Percentiles rank a stretch among this genome's conserved stretches.
These are phyloP conservation scores for Juncus effusus DNA, from an alignment of 176 grass and related monocot genomes.

Conservation along the genomic window DNA sequence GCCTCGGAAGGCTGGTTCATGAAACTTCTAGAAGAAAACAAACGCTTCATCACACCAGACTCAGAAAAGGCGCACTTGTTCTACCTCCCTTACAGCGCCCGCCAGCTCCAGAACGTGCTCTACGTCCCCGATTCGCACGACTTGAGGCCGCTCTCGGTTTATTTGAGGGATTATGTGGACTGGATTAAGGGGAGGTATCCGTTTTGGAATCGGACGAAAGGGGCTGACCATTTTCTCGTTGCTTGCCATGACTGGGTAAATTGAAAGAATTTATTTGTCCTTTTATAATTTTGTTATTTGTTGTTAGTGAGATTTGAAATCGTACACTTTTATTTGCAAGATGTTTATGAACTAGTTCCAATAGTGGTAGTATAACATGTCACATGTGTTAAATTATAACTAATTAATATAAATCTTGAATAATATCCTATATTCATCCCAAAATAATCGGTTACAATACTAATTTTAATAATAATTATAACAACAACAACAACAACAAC, in stretches of 20 bases:
- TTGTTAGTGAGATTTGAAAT: too few relatives aligned
- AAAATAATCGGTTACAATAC: too few relatives aligned
- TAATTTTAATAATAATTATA: background rate
- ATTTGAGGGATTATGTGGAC: slow-evolving; percentile 60
- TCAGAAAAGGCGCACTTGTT: slow-evolving; percentile 58
- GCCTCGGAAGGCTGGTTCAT: slow-evolving; percentile 85
- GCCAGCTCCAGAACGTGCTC: slow-evolving; percentile 46
- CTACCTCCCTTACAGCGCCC: slow-evolving; percentile 82
- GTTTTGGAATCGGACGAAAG: slow-evolving; percentile 70
- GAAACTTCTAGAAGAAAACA: slow-evolving; percentile 76
- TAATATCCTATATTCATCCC: too few relatives aligned
- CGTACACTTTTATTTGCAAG: too few relatives aligned
- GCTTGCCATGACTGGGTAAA: slow-evolving; percentile 83
- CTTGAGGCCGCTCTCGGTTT: slow-evolving; percentile 42
- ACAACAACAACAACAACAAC: background rate
- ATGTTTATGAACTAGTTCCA: too few relatives aligned
- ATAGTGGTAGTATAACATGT: background rate
- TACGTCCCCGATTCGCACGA: slow-evolving; percentile 62
- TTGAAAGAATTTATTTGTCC: too few relatives aligned
- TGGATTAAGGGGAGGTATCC: slow-evolving; percentile 61
- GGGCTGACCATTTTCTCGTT: slow-evolving; percentile 72
- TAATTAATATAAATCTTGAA: too few relatives aligned
- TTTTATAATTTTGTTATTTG: too few relatives aligned
- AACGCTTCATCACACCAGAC: slow-evolving; percentile 39
- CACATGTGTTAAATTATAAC: too few relatives aligned